Evolutionary conservation across 2,329 filamentous ascomycete species (phyloP).

Genomic region (Madurella mycetomatis): DNA sequence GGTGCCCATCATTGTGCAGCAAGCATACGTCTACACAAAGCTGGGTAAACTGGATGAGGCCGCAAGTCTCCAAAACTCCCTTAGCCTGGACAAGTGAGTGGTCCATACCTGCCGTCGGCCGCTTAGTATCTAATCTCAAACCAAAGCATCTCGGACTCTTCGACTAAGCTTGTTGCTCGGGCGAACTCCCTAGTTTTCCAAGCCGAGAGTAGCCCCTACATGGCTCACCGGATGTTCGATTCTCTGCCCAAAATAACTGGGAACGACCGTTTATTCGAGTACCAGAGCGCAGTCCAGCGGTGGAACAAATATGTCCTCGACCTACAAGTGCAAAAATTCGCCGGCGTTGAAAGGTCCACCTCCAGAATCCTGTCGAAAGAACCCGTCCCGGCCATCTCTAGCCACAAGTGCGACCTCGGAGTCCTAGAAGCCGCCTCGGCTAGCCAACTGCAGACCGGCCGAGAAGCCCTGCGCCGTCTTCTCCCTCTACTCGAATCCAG

Average conservation of each 20-base stretch:
- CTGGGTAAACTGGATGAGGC: constrained; percentile 65
- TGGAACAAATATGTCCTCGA: constrained; percentile 62
- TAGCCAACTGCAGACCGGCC: constrained; percentile 58
- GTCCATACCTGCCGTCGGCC: neutral
- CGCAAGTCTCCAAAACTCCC: constrained; percentile 54
- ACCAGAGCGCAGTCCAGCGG: constrained; percentile 58
- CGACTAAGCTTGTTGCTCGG: constrained; percentile 61
- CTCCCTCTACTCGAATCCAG: constrained; percentile 66
- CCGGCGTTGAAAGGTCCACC: constrained; percentile 53
- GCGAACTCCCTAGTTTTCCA: constrained; percentile 55
- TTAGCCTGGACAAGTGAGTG: constrained; percentile 59
- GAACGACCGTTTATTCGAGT: constrained; percentile 64
- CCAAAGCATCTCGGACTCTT: constrained; percentile 59
- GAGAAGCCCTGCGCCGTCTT: constrained; percentile 65
- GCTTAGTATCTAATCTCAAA: constrained; percentile 26
- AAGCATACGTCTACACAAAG: constrained; percentile 65
- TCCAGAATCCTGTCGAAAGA: constrained; percentile 36
- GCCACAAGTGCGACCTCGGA: constrained; percentile 35
- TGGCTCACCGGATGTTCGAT: constrained; percentile 59
- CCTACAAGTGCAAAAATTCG: constrained; percentile 63
- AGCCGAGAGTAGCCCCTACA: constrained; percentile 58
- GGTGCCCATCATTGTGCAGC: constrained; percentile 70
- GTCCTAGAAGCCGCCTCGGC: constrained; percentile 67
- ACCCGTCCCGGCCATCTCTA: constrained; percentile 25
- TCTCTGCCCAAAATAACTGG: constrained; percentile 48